These are phyloP conservation scores for Ustilago nuda DNA, from an alignment of 1,284 basidiomycete species.

Conservation along the genomic window DNA sequence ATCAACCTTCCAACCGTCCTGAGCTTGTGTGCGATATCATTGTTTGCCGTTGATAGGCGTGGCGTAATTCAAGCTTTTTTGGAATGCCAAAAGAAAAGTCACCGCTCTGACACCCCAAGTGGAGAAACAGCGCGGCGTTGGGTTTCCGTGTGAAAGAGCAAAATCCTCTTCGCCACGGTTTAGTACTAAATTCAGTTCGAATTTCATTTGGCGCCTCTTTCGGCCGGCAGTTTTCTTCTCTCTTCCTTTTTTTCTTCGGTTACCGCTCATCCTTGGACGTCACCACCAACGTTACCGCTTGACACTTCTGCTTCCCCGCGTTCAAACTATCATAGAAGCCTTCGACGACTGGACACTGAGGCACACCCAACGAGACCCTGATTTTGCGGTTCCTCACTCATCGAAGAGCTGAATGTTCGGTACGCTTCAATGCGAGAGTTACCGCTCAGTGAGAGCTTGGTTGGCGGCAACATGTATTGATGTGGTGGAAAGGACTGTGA, in stretches of 20 bases:
- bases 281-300: neutral
- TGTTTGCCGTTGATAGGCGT: neutral
- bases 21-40: neutral
- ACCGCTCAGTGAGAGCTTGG: too few species aligned
- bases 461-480: too few species aligned
- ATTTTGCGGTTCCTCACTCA: too few species aligned
- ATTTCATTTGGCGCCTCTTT: neutral
- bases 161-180: neutral
- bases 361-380: too few species aligned
- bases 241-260: neutral
- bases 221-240: neutral
- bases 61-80: neutral
- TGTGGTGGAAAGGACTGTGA: too few species aligned
- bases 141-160: slow-evolving; percentile 1
- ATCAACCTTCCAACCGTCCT: neutral
- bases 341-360: neutral
- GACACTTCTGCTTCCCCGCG: neutral
- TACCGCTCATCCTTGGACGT: neutral
- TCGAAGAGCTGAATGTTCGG: too few species aligned
- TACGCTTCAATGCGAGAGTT: too few species aligned
- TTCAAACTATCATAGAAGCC: neutral
- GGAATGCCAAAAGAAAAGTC: neutral
- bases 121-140: neutral
- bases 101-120: neutral
- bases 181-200: neutral